phyloP scores from a whole-genome alignment of 768 basidiomycete genomes.

The Lyophyllum shimeji region DNA sequence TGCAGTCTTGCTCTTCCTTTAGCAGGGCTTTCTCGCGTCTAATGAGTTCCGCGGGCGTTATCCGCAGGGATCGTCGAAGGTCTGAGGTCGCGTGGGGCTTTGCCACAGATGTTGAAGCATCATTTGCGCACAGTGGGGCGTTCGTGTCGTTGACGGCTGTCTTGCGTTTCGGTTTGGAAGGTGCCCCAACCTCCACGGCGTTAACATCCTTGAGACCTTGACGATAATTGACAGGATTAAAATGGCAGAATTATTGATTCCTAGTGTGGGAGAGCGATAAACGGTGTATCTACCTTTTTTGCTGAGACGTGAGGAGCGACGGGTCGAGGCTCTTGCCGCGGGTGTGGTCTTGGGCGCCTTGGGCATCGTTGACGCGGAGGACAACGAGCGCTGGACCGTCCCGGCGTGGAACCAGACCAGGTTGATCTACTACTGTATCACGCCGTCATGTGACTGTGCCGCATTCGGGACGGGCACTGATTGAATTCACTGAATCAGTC shows the following conservation, averaged over 20 bases:
- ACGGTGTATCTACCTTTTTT: constrained; percentile 11
- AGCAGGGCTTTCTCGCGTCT: constrained; percentile 35
- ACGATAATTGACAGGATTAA: neutral
- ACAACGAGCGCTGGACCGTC: neutral
- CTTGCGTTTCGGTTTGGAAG: constrained; percentile 13
- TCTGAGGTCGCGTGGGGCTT: constrained; percentile 21
- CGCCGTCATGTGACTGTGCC: constrained; percentile 8
- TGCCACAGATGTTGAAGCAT: constrained; percentile 4
- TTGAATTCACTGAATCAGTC: too few relatives aligned
- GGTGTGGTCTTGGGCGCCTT: constrained; percentile 10
- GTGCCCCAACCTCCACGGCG: constrained; percentile 4
- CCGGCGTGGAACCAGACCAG: neutral
- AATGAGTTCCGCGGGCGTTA: constrained; percentile 37
- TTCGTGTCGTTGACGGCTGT: neutral
- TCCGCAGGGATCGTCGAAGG: constrained; percentile 38
- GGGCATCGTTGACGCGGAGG: constrained; percentile 18
- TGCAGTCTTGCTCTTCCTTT: constrained; percentile 39
- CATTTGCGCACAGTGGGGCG: constrained; percentile 3
- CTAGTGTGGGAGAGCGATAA: neutral
- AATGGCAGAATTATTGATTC: neutral
- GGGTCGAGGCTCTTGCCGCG: constrained; percentile 7
- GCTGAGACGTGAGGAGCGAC: constrained; percentile 32
- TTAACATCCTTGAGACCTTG: constrained; percentile 9
- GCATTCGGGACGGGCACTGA: neutral
- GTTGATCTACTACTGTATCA: neutral